phyloP scores from a whole-genome alignment of 129 eudicot genomes.

The Arctium lappa region DNA sequence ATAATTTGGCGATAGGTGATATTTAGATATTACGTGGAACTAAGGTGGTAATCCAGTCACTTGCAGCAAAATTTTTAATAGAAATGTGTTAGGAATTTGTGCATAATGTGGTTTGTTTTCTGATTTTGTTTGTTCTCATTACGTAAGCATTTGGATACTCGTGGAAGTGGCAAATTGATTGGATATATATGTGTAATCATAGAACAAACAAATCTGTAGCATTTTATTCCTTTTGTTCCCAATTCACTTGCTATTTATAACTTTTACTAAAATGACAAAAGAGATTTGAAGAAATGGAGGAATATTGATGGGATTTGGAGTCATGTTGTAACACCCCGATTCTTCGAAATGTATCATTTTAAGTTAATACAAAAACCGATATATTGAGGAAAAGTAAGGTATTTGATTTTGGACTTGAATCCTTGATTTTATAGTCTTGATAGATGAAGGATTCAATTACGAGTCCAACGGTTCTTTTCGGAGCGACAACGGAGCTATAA shows the following conservation, averaged over 20 bases:
- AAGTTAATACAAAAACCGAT: no score
- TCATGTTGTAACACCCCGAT: neutral
- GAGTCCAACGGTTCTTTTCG: no score
- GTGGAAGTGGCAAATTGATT: neutral
- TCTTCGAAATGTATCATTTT: no score
- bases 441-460: no score
- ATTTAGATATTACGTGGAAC: neutral
- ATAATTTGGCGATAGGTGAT: neutral
- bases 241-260: neutral
- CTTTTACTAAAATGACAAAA: neutral
- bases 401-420: no score
- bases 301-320: neutral
- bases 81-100: neutral
- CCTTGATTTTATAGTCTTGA: no score
- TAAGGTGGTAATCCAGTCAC: neutral
- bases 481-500: no score
- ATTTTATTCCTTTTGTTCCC: neutral
- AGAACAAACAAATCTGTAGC: neutral
- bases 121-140: neutral
- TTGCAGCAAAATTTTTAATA: neutral
- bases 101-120: slow-evolving; percentile 17
- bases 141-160: neutral
- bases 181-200: neutral
- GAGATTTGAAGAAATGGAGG: neutral
- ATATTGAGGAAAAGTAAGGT: no score